Evolutionary conservation across 176 grass and related monocot species (phyloP).

Genomic region (Tillandsia fasciculata): DNA sequence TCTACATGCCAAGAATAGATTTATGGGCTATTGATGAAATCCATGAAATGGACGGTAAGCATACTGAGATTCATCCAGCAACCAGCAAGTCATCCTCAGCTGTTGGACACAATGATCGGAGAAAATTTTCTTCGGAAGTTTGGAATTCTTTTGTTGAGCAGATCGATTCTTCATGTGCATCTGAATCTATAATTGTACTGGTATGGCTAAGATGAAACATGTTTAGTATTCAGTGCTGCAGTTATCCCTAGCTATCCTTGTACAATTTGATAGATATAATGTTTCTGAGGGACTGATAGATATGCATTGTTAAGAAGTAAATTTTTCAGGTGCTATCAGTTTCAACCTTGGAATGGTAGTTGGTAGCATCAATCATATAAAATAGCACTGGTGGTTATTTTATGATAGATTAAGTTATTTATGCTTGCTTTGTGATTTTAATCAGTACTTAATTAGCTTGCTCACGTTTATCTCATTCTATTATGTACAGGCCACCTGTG

Average conservation of each 20-base stretch:
- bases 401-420: no score
- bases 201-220: slow-evolving; percentile 32
- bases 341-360: no score
- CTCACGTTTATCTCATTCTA: slow-evolving; percentile 14
- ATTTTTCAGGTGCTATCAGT: no score
- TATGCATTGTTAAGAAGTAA: no score
- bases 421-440: not conserved
- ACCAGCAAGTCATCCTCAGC: slow-evolving; percentile 7
- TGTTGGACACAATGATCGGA: slow-evolving; percentile 5
- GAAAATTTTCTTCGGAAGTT: slow-evolving; percentile 48
- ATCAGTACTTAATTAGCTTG: slow-evolving; percentile 5
- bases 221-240: not conserved
- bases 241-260: not conserved
- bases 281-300: no score
- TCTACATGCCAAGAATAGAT: slow-evolving; percentile 98
- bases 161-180: slow-evolving; percentile 62
- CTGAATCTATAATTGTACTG: slow-evolving; percentile 79
- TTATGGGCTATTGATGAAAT: slow-evolving; percentile 69
- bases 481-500: slow-evolving; percentile 64
- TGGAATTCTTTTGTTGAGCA: slow-evolving; percentile 90
- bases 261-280: not conserved
- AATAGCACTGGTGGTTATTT: no score
- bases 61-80: slow-evolving; percentile 18
- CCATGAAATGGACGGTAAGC: slow-evolving; percentile 24
- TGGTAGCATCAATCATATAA: no score